These are phyloP conservation scores for Ceriops decandra DNA, from an alignment of 345 rosid species.

Conservation along the genomic window DNA sequence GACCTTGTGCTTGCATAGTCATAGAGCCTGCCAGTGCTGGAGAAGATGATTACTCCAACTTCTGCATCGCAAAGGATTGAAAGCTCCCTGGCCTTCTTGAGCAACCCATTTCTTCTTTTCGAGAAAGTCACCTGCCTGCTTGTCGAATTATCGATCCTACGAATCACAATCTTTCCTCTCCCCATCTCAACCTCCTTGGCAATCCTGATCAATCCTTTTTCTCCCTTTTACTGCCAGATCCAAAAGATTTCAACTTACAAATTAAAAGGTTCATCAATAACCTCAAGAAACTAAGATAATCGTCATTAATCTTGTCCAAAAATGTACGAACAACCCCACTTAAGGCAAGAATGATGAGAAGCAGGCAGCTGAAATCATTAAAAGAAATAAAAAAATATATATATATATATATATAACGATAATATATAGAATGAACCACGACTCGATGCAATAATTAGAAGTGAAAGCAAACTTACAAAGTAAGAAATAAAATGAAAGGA, in stretches of 20 bases:
- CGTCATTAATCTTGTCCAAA: too few species aligned
- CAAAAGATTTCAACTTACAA: constrained; percentile 2
- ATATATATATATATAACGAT: too few species aligned
- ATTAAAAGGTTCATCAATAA: background rate
- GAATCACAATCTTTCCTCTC: constrained; percentile 54
- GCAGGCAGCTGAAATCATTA: too few species aligned
- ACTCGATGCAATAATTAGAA: background rate
- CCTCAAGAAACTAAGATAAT: too few species aligned
- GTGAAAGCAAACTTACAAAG: background rate
- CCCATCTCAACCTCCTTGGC: constrained; percentile 35
- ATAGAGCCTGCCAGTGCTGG: constrained; percentile 51
- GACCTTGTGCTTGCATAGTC: constrained; percentile 52
- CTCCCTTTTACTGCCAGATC: constrained; percentile 15
- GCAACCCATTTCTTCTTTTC: constrained; percentile 47
- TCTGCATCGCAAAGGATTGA: constrained; percentile 55
- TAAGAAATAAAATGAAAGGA: background rate
- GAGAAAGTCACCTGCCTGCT: constrained; percentile 60
- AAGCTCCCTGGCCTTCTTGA: constrained; percentile 49
- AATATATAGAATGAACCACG: too few species aligned
- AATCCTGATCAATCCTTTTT: background rate
- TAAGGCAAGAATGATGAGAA: too few species aligned
- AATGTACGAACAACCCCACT: too few species aligned
- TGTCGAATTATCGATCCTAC: constrained; percentile 54
- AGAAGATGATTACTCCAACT: constrained; percentile 46
- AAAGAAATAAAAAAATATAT: background rate